phyloP scores from a whole-genome alignment of 148 eudicot genomes.

The Spergularia marina region DNA sequence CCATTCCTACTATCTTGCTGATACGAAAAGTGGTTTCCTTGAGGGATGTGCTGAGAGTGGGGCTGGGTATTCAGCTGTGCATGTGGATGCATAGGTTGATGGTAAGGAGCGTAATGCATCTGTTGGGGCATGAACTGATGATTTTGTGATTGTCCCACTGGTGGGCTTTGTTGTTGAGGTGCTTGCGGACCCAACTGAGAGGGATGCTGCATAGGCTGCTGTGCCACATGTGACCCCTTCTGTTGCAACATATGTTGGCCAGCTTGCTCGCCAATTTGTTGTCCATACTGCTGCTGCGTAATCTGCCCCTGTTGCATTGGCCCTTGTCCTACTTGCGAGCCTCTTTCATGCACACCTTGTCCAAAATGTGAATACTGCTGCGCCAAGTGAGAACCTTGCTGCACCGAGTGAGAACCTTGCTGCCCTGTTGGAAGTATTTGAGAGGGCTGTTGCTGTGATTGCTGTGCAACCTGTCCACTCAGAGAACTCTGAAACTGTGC shows the following conservation, averaged over 20 bases:
- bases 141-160: constrained; percentile 52
- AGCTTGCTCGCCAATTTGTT: constrained; percentile 34
- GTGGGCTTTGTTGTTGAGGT: constrained; percentile 46
- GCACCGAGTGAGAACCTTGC: constrained; percentile 47
- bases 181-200: constrained; percentile 43
- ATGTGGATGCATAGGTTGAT: constrained; percentile 46
- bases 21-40: constrained; percentile 48
- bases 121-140: constrained; percentile 52
- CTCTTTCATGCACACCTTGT: constrained; percentile 36
- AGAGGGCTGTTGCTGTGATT: constrained; percentile 25
- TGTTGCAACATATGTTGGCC: constrained; percentile 38
- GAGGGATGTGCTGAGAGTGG: constrained; percentile 50
- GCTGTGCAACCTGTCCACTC: constrained; percentile 10
- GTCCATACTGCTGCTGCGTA: constrained; percentile 38
- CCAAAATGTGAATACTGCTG: constrained; percentile 33
- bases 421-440: constrained; percentile 40
- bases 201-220: constrained; percentile 43
- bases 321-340: constrained; percentile 40
- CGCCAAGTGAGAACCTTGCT: constrained; percentile 41
- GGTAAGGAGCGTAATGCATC: constrained; percentile 51
- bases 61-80: constrained; percentile 50
- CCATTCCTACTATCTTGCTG: constrained; percentile 56
- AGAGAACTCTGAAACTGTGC: constrained; percentile 24
- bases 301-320: constrained; percentile 46
- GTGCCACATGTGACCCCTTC: constrained; percentile 40